A percentile compares a stretch with the other conserved stretches of the same genome.
Conservation (phyloP, 257 asterid species). For the Nyctanthes arbortristis region DNA sequence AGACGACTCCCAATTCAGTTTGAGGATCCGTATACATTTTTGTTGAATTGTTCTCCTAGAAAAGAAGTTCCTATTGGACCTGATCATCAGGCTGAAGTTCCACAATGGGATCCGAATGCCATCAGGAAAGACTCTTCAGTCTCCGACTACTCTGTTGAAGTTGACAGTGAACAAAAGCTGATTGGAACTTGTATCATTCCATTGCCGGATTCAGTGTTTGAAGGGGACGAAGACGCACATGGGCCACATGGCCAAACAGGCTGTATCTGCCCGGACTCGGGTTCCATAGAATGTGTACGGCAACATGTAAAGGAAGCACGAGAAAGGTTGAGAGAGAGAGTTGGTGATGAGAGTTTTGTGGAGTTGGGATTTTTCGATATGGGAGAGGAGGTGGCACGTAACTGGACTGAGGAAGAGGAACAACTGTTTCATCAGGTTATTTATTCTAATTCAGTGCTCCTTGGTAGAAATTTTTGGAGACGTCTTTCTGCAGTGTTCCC, state of each 20-base stretch:
- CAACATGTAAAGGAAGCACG: slow-evolving; percentile 63
- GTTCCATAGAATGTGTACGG: slow-evolving; percentile 67
- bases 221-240: slow-evolving; percentile 33
- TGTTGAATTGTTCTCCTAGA: slow-evolving; percentile 42
- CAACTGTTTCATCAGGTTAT: slow-evolving; percentile 52
- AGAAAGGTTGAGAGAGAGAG: slow-evolving; percentile 39
- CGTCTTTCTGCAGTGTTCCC: slow-evolving; percentile 52
- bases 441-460: slow-evolving; percentile 46
- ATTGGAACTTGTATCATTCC: slow-evolving; percentile 44
- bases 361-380: slow-evolving; percentile 59
- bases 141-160: slow-evolving; percentile 15
- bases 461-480: slow-evolving; percentile 64
- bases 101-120: slow-evolving; percentile 42
- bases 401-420: slow-evolving; percentile 63
- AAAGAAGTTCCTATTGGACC: slow-evolving; percentile 69
- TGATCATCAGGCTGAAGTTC: slow-evolving; percentile 64
- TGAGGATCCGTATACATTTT: slow-evolving; percentile 40
- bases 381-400: slow-evolving; percentile 66
- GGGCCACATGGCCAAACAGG: slow-evolving; percentile 45
- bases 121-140: slow-evolving; percentile 17
- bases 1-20: slow-evolving; percentile 30
- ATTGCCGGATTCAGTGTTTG: slow-evolving; percentile 27
- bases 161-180: slow-evolving; percentile 28
- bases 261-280: slow-evolving; percentile 56
- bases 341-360: slow-evolving; percentile 50